Base-by-base conservation (phyloP, 192 early-diverging fungal species). In the Linderina pennispora region DNA sequence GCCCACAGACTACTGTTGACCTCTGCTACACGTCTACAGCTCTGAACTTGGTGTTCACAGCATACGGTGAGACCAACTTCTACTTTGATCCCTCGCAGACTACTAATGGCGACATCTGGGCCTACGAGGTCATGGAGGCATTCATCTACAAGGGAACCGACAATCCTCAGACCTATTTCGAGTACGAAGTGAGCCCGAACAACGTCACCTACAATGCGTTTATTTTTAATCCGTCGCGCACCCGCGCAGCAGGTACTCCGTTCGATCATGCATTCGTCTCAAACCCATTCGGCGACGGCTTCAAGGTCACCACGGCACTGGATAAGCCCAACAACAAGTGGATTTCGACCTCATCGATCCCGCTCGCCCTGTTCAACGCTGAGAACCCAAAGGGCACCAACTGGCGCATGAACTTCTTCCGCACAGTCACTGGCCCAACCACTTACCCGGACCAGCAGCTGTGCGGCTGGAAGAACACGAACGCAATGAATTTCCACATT, bases 391-490 rank as follows among this genome's bases (percentile, higher is more conserved):
- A 26, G 10, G 69, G 62, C 26, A 43, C 48, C n/a, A 24, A 17
- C 11, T 73, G 69, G 69, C 62, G 69, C 38, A 73, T 73, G 69
- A 73, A 73, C 55, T 73, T 73, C 37, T 73, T 73, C 62, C 48
- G 69, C 16, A 73, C 69, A 0, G 49, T 73, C 15, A 57, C 54
- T 18, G 43, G 58, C 23, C 58, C 62, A 1, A n/a, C 8, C 16
- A 65, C 50, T 0, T 73, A 46, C 35, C 69, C 69, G 5, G 22
- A 73, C 43, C 69, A 73, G 58, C 45, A 62, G 54, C 69, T 73
- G 13, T 65, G 69, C 9, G 69, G 62, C 4, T 73, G 69, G 69
- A 61, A 54, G 50, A 65, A 65, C 33, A 56, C 69, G 0, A 50
- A 50, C 8, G 25, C 36, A 7, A 58, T 62, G 11, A 73, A 50